Evolutionary conservation across 2,329 filamentous ascomycete genomes (phyloP).

Genomic region (Hypoxylon sp.): DNA sequence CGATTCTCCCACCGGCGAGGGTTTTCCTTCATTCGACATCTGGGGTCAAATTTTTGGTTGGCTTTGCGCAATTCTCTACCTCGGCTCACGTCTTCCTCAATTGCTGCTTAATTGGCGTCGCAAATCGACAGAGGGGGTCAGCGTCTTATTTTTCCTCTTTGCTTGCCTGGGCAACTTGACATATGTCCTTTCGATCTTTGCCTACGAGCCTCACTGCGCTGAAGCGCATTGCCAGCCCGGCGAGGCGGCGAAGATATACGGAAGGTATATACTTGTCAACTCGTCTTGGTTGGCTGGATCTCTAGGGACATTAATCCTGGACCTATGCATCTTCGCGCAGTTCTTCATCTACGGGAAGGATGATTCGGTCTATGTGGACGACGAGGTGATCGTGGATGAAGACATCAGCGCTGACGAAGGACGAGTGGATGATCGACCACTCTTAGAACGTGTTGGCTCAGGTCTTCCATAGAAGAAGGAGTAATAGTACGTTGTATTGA

Average conservation of each 20-base stretch:
- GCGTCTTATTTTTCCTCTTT: slow-evolving; percentile 95
- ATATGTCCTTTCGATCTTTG: slow-evolving; percentile 91
- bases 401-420: slow-evolving; percentile 44
- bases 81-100: slow-evolving; percentile 90
- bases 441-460: slow-evolving; percentile 50
- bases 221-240: slow-evolving; percentile 69
- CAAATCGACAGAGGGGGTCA: slow-evolving; percentile 93
- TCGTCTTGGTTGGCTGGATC: slow-evolving; percentile 91
- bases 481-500: slow-evolving; percentile 1
- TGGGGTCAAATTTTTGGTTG: slow-evolving; percentile 94
- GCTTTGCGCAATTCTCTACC: slow-evolving; percentile 88
- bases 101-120: slow-evolving; percentile 91
- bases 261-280: slow-evolving; percentile 88
- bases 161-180: slow-evolving; percentile 95
- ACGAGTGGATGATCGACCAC: slow-evolving; percentile 50
- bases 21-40: slow-evolving; percentile 74
- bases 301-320: slow-evolving; percentile 85
- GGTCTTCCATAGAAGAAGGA: slow-evolving; percentile 34
- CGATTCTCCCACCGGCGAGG: slow-evolving; percentile 57
- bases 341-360: slow-evolving; percentile 84
- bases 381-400: slow-evolving; percentile 51
- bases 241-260: slow-evolving; percentile 77
- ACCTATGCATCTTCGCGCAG: slow-evolving; percentile 88
- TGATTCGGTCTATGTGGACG: slow-evolving; percentile 51
- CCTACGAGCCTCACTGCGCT: slow-evolving; percentile 82